A percentile compares a stretch with the other conserved stretches of the same genome.
These are phyloP conservation scores for Whalleya microplaca DNA, from an alignment of 2,329 filamentous ascomycete species.

Conservation along the genomic window DNA sequence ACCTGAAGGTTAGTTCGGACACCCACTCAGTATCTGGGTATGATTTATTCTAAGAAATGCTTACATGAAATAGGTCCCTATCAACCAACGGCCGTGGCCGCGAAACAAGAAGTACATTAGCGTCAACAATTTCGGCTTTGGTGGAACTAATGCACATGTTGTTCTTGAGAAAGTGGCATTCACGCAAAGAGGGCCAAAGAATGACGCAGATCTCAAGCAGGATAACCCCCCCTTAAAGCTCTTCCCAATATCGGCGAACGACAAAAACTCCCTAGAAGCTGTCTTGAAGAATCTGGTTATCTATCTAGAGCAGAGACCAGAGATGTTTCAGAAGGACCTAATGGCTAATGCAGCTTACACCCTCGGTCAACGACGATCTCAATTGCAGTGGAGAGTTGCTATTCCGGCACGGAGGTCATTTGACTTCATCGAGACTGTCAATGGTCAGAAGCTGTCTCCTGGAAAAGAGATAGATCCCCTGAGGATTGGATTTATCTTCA, in stretches of 20 bases:
- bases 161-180: conserved; percentile 41
- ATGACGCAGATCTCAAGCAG: conserved; percentile 39
- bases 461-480: conserved; percentile 43
- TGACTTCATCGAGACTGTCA: conserved; percentile 49
- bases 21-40: neutral
- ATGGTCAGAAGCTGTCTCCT: conserved; percentile 40
- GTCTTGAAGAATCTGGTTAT: conserved; percentile 45
- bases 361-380: conserved; percentile 48
- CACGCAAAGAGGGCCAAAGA: conserved; percentile 34
- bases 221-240: conserved; percentile 40
- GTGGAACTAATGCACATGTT: conserved; percentile 37
- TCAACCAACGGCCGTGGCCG: conserved; percentile 50
- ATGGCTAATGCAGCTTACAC: conserved; percentile 54
- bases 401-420: conserved; percentile 48
- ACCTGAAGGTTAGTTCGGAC: conserved; percentile 41
- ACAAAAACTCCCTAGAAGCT: conserved; percentile 42
- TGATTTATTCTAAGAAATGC: neutral
- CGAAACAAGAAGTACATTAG: conserved; percentile 53
- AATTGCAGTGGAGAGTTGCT: conserved; percentile 48
- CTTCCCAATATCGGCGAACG: conserved; percentile 49
- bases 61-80: conserved; percentile 42
- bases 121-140: conserved; percentile 39
- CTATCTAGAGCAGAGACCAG: conserved; percentile 47
- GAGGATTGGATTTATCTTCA: conserved; percentile 47
- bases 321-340: conserved; percentile 48